Conservation (phyloP, 768 basidiomycete species). For the Lyophyllum atratum region DNA sequence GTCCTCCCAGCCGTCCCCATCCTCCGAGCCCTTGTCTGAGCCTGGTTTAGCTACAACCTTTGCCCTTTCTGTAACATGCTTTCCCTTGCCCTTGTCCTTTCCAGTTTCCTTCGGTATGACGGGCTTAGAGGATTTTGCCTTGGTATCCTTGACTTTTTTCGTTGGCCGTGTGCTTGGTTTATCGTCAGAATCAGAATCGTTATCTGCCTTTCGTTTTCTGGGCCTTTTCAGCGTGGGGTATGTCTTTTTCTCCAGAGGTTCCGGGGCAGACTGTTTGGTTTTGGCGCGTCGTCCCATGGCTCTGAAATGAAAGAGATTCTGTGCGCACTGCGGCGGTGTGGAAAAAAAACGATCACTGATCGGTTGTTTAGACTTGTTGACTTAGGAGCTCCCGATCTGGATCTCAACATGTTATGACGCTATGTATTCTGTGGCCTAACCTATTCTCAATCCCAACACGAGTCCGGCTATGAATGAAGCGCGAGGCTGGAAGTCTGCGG, state of each 20-base stretch:
- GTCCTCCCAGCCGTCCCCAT: constrained; percentile 67
- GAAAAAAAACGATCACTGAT: constrained; percentile 27
- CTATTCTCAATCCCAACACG: constrained; percentile 77
- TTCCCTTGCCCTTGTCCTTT: constrained; percentile 25
- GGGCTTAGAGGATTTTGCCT: constrained; percentile 18
- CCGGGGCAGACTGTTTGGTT: constrained; percentile 78
- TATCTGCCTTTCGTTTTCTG: constrained; percentile 73
- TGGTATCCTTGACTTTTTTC: constrained; percentile 49
- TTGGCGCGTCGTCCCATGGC: constrained; percentile 84
- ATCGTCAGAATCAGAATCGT: constrained; percentile 32
- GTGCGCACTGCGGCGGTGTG: background rate
- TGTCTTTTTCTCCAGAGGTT: constrained; percentile 48
- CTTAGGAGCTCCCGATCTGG: constrained; percentile 9
- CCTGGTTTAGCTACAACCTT: constrained; percentile 20
- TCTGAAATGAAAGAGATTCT: constrained; percentile 1
- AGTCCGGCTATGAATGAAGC: constrained; percentile 89
- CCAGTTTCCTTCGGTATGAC: background rate
- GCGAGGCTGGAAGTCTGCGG: constrained; percentile 89
- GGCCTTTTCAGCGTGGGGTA: constrained; percentile 54
- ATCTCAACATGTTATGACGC: no score
- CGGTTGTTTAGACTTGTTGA: constrained; percentile 19
- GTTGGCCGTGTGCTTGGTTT: constrained; percentile 35
- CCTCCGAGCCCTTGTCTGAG: constrained; percentile 34
- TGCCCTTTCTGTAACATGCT: constrained; percentile 19
- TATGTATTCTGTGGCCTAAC: constrained; percentile 42